Conservation (phyloP, 2,329 filamentous ascomycete genomes). For the Intubia oerlemansii region DNA sequence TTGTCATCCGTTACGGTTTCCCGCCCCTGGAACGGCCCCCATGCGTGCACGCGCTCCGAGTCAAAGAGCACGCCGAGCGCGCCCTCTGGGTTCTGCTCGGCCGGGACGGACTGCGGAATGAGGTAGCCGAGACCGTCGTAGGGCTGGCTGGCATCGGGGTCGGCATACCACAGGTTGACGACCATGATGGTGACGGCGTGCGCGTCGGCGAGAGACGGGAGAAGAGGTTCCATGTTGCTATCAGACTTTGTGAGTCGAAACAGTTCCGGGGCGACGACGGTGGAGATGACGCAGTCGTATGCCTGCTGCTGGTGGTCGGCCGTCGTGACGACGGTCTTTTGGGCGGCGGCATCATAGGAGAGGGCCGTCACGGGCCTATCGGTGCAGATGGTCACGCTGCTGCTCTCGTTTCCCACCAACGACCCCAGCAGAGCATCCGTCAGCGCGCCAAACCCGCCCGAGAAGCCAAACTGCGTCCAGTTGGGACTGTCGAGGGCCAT, state of each 20-base stretch:
- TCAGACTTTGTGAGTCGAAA: conserved; percentile 13
- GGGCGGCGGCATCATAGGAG: conserved; percentile 11
- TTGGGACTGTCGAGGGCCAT: conserved; percentile 12
- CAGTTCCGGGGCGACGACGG: conserved; percentile 27
- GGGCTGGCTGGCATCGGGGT: conserved; percentile 36
- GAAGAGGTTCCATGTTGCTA: conserved; percentile 12
- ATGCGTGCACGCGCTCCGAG: conserved; percentile 30
- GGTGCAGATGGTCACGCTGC: conserved; percentile 38
- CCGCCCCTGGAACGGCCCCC: conserved; percentile 6
- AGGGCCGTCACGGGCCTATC: conserved; percentile 26
- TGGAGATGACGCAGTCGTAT: conserved; percentile 43
- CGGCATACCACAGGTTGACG: conserved; percentile 69
- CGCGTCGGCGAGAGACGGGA: conserved; percentile 29
- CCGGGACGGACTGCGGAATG: conserved; percentile 42
- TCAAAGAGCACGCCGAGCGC: conserved; percentile 80
- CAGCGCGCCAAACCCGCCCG: conserved; percentile 41
- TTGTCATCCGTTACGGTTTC: not conserved
- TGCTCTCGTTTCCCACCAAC: too few species aligned
- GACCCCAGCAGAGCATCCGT: conserved; percentile 32
- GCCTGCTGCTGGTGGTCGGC: too few species aligned
- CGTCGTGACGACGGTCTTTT: conserved; percentile 2
- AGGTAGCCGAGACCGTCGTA: conserved; percentile 75
- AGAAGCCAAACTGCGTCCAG: conserved; percentile 24
- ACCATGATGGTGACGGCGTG: conserved; percentile 69
- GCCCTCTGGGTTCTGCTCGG: conserved; percentile 13